Conservation (phyloP, 768 basidiomycete species). For the Clathrus columnatus region DNA sequence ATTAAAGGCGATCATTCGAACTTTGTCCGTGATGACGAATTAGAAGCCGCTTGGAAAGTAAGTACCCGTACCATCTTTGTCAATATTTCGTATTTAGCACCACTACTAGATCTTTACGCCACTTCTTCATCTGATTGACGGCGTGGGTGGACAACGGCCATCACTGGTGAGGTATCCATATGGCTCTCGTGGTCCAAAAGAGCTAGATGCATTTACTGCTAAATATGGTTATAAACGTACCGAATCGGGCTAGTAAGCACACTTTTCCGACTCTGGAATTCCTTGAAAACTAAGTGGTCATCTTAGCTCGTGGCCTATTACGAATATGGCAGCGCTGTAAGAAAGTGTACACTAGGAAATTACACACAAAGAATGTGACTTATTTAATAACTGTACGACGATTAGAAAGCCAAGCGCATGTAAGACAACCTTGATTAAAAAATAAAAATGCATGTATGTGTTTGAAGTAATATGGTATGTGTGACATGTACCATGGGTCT, state of each 20-base stretch:
- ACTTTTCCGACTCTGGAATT: constrained; percentile 9
- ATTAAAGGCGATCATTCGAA: constrained; percentile 98
- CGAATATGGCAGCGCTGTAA: constrained; percentile 54
- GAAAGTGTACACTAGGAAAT: background rate
- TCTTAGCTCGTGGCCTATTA: constrained; percentile 64
- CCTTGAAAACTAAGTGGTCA: background rate
- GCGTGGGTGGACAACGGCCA: constrained; percentile 55
- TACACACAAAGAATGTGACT: background rate
- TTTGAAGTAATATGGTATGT: too few relatives aligned
- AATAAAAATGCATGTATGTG: too few relatives aligned
- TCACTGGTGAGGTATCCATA: constrained; percentile 77
- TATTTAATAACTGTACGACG: too few relatives aligned
- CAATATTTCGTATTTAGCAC: background rate
- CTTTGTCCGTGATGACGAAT: constrained; percentile 95
- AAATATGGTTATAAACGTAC: constrained; percentile 73
- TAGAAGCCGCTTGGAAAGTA: constrained; percentile 97
- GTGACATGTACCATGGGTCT: too few relatives aligned
- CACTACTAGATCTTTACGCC: constrained; percentile 76
- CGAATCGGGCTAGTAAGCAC: constrained; percentile 67
- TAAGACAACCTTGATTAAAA: too few relatives aligned
- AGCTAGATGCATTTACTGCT: constrained; percentile 65
- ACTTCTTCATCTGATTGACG: constrained; percentile 94
- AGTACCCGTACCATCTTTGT: constrained; percentile 10
- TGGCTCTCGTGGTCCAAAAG: constrained; percentile 89
- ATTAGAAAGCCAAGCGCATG: too few relatives aligned